Evolutionary conservation across 495 filamentous ascomycete genomes (phyloP).

Genomic region (Podospora australis): DNA sequence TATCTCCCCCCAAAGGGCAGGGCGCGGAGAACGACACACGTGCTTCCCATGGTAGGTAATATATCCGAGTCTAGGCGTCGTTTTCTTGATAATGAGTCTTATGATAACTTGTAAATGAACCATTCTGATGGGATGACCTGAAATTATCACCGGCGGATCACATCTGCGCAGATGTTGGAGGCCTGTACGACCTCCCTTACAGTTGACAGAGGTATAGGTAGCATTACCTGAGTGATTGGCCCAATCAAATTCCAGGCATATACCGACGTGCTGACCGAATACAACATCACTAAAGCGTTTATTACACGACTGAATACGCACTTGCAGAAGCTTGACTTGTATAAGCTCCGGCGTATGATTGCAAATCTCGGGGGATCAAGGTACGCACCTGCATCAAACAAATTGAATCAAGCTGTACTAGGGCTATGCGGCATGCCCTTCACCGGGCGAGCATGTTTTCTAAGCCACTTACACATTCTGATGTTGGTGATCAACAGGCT

Average conservation of each 20-base stretch:
- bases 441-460: too few relatives aligned
- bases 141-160: not conserved
- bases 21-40: too few relatives aligned
- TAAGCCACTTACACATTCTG: too few relatives aligned
- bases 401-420: too few relatives aligned
- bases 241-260: not conserved
- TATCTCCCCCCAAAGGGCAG: too few relatives aligned
- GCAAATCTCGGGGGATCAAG: constrained; percentile 26
- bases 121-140: too few relatives aligned
- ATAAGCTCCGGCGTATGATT: not conserved
- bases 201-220: too few relatives aligned
- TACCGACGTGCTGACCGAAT: too few relatives aligned
- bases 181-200: not conserved
- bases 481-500: too few relatives aligned
- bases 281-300: not conserved
- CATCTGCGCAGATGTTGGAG: not conserved
- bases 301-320: not conserved
- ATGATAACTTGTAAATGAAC: not conserved
- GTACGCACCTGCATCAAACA: constrained; percentile 6
- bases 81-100: not conserved
- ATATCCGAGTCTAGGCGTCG: not conserved
- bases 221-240: not conserved
- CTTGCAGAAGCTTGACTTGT: not conserved
- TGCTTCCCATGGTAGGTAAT: not conserved
- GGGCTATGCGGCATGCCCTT: too few relatives aligned